A percentile compares a stretch with the other conserved stretches of the same genome.
Evolutionary conservation across 2,329 filamentous ascomycete genomes (phyloP).

Genomic region (Geoglossum cookeanum): DNA sequence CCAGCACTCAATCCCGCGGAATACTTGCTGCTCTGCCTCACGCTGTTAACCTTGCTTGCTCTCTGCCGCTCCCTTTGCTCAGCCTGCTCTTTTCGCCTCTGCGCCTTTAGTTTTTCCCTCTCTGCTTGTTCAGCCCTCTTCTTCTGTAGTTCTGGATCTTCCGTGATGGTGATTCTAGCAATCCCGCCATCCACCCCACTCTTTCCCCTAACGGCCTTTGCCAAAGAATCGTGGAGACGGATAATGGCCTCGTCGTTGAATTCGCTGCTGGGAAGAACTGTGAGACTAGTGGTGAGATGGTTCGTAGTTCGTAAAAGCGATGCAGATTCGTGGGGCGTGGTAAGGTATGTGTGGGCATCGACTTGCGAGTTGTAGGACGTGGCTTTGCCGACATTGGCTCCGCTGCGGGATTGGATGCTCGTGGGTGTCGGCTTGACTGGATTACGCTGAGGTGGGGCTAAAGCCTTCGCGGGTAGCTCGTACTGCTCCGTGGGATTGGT

Average conservation of each 20-base stretch:
- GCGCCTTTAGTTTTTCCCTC: conserved; percentile 49
- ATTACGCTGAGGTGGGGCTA: conserved; percentile 36
- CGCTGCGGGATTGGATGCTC: conserved; percentile 13
- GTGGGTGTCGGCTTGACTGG: conserved; percentile 28
- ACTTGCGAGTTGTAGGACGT: conserved; percentile 46
- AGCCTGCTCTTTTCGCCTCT: conserved; percentile 48
- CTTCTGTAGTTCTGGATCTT: conserved; percentile 59
- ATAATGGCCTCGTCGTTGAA: conserved; percentile 54
- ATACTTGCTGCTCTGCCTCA: conserved; percentile 17
- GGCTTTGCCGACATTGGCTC: conserved; percentile 16
- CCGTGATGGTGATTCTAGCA: conserved; percentile 38
- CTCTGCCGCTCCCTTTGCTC: conserved; percentile 44
- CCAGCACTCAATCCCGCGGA: conserved; percentile 35
- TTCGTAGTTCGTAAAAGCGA: conserved; percentile 54
- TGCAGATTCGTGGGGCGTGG: conserved; percentile 48
- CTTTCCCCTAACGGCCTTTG: conserved; percentile 38
- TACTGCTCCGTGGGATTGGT: conserved; percentile 45
- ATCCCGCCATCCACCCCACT: conserved; percentile 33
- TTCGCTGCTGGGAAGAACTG: conserved; percentile 45
- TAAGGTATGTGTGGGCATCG: conserved; percentile 60
- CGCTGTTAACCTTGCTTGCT: conserved; percentile 24
- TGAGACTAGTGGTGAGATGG: conserved; percentile 56
- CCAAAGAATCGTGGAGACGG: conserved; percentile 46
- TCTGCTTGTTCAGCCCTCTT: conserved; percentile 54
- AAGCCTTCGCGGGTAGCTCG: conserved; percentile 49